Evolutionary conservation across 2,329 filamentous ascomycete genomes (phyloP).

Genomic region (Camillea tinctor): DNA sequence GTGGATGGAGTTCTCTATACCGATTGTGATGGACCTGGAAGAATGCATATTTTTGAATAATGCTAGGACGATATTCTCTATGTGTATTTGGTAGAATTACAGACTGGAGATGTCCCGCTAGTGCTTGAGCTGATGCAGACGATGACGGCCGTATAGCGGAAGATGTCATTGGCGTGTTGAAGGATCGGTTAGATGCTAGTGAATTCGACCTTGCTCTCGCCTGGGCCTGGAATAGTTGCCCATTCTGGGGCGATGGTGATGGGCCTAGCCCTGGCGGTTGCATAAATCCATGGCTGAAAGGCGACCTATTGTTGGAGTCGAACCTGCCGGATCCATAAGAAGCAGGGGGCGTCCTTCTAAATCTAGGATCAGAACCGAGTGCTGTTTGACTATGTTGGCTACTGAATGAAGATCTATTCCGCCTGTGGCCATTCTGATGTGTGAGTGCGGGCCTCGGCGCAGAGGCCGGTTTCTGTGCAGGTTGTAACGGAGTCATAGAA

Average conservation of each 20-base stretch:
- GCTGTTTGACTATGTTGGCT: conserved; percentile 25
- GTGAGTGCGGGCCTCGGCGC: conserved; percentile 18
- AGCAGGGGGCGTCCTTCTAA: conserved; percentile 31
- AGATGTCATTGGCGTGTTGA: conserved; percentile 35
- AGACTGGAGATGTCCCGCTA: conserved; percentile 24
- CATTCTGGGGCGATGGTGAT: conserved; percentile 34
- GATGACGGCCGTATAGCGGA: conserved; percentile 36
- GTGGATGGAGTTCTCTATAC: conserved; percentile 33
- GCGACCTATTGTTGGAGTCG: conserved; percentile 31
- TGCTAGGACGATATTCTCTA: conserved; percentile 31
- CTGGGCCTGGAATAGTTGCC: conserved; percentile 34
- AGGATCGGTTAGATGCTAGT: conserved; percentile 32
- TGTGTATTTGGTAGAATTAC: conserved; percentile 17
- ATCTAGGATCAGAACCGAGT: conserved; percentile 31
- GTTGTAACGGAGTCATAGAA: conserved; percentile 10
- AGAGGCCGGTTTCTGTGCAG: conserved; percentile 17
- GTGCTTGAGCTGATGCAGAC: conserved; percentile 34
- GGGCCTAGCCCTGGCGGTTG: conserved; percentile 33
- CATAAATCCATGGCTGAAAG: conserved; percentile 35
- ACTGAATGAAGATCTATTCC: conserved; percentile 29
- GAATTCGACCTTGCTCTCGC: conserved; percentile 33
- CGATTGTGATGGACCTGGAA: conserved; percentile 61
- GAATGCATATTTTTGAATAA: conserved; percentile 55
- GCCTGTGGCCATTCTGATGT: conserved; percentile 23
- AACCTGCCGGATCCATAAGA: conserved; percentile 32